A percentile compares a stretch with the other conserved stretches of the same genome.
phyloP scores from a whole-genome alignment of 2,329 filamentous ascomycete species.

The Zopfia rhizophila region DNA sequence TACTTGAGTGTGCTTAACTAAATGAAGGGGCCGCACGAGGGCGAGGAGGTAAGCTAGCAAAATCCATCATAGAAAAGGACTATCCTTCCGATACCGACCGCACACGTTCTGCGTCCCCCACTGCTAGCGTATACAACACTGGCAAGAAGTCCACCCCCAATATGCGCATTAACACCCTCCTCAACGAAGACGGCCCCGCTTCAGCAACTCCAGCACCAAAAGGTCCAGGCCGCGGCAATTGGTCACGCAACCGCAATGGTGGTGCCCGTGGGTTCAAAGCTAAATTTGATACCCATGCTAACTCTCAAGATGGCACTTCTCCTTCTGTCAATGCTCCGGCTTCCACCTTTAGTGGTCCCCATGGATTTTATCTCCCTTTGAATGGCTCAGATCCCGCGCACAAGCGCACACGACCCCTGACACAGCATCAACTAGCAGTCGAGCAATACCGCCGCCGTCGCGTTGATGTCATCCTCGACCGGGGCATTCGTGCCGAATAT shows the following conservation, averaged over 20 bases:
- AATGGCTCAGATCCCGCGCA: constrained; percentile 59
- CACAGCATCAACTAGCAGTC: constrained; percentile 83
- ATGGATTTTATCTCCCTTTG: constrained; percentile 61
- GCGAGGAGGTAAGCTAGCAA: constrained; percentile 45
- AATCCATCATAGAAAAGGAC: constrained; percentile 47
- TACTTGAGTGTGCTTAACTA: constrained; percentile 4
- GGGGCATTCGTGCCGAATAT: constrained; percentile 75
- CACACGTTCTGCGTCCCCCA: constrained; percentile 57
- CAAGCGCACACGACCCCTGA: constrained; percentile 76
- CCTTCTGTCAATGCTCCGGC: constrained; percentile 43
- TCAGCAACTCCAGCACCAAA: constrained; percentile 50
- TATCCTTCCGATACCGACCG: constrained; percentile 58
- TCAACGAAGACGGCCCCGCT: constrained; percentile 55
- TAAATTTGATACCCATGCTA: constrained; percentile 40
- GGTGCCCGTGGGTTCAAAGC: constrained; percentile 46
- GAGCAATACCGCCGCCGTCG: constrained; percentile 81
- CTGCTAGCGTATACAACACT: constrained; percentile 52
- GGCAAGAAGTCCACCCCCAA: constrained; percentile 51
- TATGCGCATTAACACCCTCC: constrained; percentile 61
- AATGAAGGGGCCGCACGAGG: constrained; percentile 47
- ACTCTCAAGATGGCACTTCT: constrained; percentile 46
- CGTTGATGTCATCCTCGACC: constrained; percentile 83
- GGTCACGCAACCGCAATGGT: constrained; percentile 53
- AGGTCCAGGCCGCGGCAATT: constrained; percentile 61
- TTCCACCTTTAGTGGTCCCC: constrained; percentile 59